Conservation (phyloP, 352 stramenopile species). For the Phytophthora pseudosyringae region DNA sequence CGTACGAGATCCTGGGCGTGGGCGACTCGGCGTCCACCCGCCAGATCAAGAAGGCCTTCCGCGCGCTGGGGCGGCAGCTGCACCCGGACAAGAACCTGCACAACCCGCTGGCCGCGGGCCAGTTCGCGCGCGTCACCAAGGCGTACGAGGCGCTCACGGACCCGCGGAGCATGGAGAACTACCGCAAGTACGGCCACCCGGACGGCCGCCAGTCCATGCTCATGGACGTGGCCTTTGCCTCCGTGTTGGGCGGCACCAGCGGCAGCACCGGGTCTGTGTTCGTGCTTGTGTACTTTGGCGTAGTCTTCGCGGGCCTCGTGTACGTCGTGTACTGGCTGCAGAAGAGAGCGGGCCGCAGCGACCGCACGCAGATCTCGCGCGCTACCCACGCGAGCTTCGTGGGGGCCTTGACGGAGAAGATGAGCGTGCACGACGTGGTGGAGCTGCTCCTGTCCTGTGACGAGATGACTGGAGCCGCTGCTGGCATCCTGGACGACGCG, state of each 20-base stretch:
- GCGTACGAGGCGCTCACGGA: conserved; percentile 89
- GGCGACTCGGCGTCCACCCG: conserved; percentile 53
- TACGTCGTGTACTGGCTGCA: conserved; percentile 72
- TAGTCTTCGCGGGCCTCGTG: conserved; percentile 64
- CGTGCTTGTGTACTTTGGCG: conserved; percentile 73
- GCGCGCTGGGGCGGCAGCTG: conserved; percentile 64
- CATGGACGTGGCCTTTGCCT: conserved; percentile 75
- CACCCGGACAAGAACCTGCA: conserved; percentile 86
- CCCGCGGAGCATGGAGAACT: conserved; percentile 75
- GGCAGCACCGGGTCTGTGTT: conserved; percentile 60
- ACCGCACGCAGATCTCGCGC: conserved; percentile 70
- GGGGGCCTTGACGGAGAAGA: conserved; percentile 65
- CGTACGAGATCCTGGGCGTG: conserved; percentile 86
- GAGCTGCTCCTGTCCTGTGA: conserved; percentile 78
- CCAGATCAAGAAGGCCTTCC: conserved; percentile 84
- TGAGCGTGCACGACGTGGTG: conserved; percentile 84
- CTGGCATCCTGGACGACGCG: conserved; percentile 46
- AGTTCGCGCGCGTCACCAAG: conserved; percentile 82
- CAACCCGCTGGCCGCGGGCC: conserved; percentile 45
- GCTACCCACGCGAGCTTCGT: conserved; percentile 52
- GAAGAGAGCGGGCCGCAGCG: conserved; percentile 54
- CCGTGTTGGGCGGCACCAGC: conserved; percentile 50
- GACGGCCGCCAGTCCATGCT: conserved; percentile 81
- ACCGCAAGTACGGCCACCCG: conserved; percentile 80
- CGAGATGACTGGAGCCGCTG: conserved; percentile 67